Conservation (phyloP, 2,329 filamentous ascomycete genomes). For the Incumbomyces lentus region DNA sequence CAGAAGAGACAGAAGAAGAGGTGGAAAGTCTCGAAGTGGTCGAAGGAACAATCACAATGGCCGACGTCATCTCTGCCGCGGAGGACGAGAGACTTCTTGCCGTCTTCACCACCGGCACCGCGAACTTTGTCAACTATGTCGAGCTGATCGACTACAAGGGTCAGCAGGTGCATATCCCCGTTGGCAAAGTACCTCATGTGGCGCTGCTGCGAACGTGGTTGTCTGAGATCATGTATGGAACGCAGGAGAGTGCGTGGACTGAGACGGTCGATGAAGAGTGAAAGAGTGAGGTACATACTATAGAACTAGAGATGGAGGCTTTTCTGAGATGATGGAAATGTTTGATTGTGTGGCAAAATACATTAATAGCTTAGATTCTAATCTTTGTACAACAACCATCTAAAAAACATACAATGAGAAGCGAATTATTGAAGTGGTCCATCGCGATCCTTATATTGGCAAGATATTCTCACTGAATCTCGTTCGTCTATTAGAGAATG, state of each 20-base stretch:
- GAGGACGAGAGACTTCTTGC: conserved; percentile 70
- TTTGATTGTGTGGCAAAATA: too few relatives aligned
- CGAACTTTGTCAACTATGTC: conserved; percentile 29
- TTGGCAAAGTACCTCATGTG: neutral
- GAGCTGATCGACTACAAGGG: conserved; percentile 17
- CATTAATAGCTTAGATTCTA: too few relatives aligned
- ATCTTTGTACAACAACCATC: too few relatives aligned
- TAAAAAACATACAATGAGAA: too few relatives aligned
- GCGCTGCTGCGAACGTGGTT: neutral
- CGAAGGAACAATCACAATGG: conserved; percentile 73
- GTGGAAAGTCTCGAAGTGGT: conserved; percentile 55
- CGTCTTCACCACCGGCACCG: conserved; percentile 78
- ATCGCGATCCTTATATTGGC: too few relatives aligned
- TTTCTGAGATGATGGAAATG: too few relatives aligned
- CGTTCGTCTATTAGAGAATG: too few relatives aligned
- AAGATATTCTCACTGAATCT: too few relatives aligned
- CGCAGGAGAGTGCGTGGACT: neutral
- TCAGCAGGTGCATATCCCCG: neutral
- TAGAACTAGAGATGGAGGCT: too few relatives aligned
- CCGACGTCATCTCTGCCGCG: conserved; percentile 61
- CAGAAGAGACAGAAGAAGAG: neutral
- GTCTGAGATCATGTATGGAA: neutral
- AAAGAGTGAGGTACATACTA: too few relatives aligned
- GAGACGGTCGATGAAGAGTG: neutral
- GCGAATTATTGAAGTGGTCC: too few relatives aligned